Evolutionary conservation across 2,329 filamentous ascomycete species (phyloP), one percentile per base, ranked within the genome.

Genomic region (Nannizzia gypsea): DNA sequence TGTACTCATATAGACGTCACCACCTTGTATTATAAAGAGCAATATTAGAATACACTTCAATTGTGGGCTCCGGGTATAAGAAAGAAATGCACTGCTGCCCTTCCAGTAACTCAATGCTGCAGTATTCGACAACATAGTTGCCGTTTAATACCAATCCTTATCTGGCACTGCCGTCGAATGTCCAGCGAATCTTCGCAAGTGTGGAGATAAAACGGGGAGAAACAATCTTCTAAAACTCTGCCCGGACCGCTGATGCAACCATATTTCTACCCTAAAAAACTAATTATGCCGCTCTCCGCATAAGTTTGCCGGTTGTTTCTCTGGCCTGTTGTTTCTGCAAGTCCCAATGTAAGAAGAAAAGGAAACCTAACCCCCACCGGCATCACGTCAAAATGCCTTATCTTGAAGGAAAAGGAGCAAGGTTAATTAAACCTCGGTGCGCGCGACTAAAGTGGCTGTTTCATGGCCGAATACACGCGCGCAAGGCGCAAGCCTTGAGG

Each of bases 401-500:
- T 20, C 13, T n/a, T 42, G n/a, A 22, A 9, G 20, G 20, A 22
- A 17, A 20, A 24, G 20, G 17, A 24, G 9, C 20, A 3, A 24
- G 20, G 42, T 46, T 46, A 22, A 46, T 46, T 24, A 46, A 46
- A 46, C 48, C 48, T 52, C 48, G 15, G 48, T 24, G 15, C 11
- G 22, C 15, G 48, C 48, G 48, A 52, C 22, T 28, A 52, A 52
- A 31, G n/a, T 22, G 17, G 44, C 22, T 22, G 44, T 17, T 17
- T 50, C 17, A 17, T 6, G 44, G 22, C 17, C 9, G 42, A 52
- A 15, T 52, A 52, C 48, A 52, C 48, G 48, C 44, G 44, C 48
- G 48, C 48, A 52, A 52, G 48, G 48, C 48, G 22, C 48, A 52
- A 52, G 48, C 48, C 48, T 52, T 31, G 26, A 17, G 48, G 48